A percentile compares a stretch with the other conserved stretches of the same genome.
Conservation (phyloP, 108 stramenopile genomes). For the Nitzschia palea region DNA sequence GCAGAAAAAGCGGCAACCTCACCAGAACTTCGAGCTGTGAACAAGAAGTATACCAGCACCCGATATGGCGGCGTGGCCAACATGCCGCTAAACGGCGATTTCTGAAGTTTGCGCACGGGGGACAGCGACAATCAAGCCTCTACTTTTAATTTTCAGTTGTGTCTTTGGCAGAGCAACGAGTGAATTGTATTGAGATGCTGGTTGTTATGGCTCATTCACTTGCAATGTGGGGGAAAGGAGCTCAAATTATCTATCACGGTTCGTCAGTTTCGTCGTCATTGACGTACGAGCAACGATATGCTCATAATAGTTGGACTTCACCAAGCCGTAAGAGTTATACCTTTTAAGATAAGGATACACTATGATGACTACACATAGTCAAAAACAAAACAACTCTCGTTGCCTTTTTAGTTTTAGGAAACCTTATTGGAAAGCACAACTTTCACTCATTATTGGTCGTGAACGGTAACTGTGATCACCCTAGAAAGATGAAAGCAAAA, state of each 20-base stretch:
- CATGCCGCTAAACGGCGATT: slow-evolving; percentile 43
- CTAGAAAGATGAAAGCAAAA: too few relatives aligned
- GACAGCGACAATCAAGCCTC: neutral
- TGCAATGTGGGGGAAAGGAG: too few relatives aligned
- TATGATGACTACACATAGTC: too few relatives aligned
- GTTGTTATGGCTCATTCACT: neutral
- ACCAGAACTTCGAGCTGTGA: slow-evolving; percentile 73
- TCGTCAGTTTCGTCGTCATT: too few relatives aligned
- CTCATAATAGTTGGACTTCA: slow-evolving; percentile 4
- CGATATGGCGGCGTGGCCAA: slow-evolving; percentile 83
- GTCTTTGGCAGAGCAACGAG: slow-evolving; percentile 29
- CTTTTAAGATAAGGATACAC: slow-evolving; percentile 3
- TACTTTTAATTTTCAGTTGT: slow-evolving; percentile 2
- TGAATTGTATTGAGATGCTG: neutral
- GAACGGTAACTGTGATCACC: too few relatives aligned
- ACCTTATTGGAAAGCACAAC: too few relatives aligned
- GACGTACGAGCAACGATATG: too few relatives aligned
- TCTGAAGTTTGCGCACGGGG: slow-evolving; percentile 16
- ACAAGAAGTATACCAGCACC: slow-evolving; percentile 82
- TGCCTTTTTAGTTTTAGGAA: too few relatives aligned
- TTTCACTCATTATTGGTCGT: too few relatives aligned
- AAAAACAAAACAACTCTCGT: too few relatives aligned
- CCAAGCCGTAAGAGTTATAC: slow-evolving; percentile 2
- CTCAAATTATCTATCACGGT: neutral
- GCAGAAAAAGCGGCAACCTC: slow-evolving; percentile 50